These are phyloP conservation scores for Candida coquimbonensis DNA, from an alignment of 805 yeast species.

Conservation along the genomic window DNA sequence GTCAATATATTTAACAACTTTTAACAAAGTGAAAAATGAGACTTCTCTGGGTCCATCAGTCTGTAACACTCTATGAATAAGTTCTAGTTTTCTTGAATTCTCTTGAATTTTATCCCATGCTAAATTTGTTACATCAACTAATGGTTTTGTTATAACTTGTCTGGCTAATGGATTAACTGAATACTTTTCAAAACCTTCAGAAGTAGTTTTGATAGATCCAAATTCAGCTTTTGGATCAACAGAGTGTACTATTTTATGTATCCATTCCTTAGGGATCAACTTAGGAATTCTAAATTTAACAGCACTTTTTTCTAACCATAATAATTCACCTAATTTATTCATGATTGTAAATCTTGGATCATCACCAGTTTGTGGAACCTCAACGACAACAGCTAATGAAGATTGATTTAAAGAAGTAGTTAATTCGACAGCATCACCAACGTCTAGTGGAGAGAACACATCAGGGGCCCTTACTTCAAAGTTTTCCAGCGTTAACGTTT, in stretches of 20 bases:
- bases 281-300: slow-evolving; percentile 49
- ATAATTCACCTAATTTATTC: slow-evolving; percentile 49
- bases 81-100: slow-evolving; percentile 36
- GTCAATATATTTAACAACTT: slow-evolving; percentile 29
- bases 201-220: slow-evolving; percentile 27
- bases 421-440: slow-evolving; percentile 62
- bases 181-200: slow-evolving; percentile 21
- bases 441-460: slow-evolving; percentile 15
- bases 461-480: slow-evolving; percentile 5
- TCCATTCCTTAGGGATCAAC: slow-evolving; percentile 36
- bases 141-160: slow-evolving; percentile 25
- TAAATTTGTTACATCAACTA: slow-evolving; percentile 31
- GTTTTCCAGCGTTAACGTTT: background rate
- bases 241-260: slow-evolving; percentile 20
- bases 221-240: slow-evolving; percentile 14
- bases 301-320: slow-evolving; percentile 37
- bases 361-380: slow-evolving; percentile 39
- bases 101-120: slow-evolving; percentile 36
- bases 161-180: slow-evolving; percentile 29
- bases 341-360: slow-evolving; percentile 54
- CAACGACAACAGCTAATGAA: slow-evolving; percentile 47
- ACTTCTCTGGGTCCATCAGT: slow-evolving; percentile 34
- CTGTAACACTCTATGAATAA: slow-evolving; percentile 39
- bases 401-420: slow-evolving; percentile 33
- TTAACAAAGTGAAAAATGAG: slow-evolving; percentile 31